Percentiles rank a stretch among this genome's conserved stretches.
phyloP scores from a whole-genome alignment of 139 green algal species.

The Tetradesmus obliquus region DNA sequence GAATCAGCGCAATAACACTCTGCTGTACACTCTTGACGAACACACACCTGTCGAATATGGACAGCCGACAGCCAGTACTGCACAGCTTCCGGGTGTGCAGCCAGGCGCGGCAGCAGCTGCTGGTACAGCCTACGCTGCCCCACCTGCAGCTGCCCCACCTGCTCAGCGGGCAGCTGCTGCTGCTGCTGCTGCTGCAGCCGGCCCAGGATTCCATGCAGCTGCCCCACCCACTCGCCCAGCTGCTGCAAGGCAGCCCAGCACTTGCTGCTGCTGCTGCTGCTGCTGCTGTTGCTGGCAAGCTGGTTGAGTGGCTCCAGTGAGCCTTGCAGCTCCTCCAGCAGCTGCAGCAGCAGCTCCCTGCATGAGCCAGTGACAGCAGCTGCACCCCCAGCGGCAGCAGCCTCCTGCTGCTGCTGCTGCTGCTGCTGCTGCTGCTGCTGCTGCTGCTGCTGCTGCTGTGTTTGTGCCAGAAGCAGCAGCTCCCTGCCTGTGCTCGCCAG shows the following conservation, averaged over 20 bases:
- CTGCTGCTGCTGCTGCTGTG: not conserved
- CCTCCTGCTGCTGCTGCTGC: not conserved
- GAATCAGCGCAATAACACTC: too few relatives aligned
- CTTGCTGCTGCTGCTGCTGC: constrained; percentile 15
- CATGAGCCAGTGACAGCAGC: too few relatives aligned
- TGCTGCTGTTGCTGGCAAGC: not conserved
- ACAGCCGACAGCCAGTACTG: not conserved
- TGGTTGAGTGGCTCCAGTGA: not conserved
- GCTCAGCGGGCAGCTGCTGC: not conserved
- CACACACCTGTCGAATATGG: not conserved
- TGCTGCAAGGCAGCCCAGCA: not conserved
- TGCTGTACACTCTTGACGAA: too few relatives aligned
- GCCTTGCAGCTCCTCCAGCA: not conserved
- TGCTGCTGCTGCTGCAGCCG: not conserved
- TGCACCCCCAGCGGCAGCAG: not conserved
- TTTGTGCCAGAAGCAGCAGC: not conserved
- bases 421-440: not conserved
- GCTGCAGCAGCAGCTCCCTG: not conserved
- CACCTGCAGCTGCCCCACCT: not conserved
- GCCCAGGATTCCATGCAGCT: not conserved
- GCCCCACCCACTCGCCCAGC: not conserved
- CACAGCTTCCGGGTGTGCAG: not conserved
- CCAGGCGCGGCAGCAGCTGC: not conserved
- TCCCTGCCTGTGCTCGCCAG: not conserved
- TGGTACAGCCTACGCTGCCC: not conserved